Conservation (phyloP, 164 flowering plant species). For the Chimonanthus praecox region DNA sequence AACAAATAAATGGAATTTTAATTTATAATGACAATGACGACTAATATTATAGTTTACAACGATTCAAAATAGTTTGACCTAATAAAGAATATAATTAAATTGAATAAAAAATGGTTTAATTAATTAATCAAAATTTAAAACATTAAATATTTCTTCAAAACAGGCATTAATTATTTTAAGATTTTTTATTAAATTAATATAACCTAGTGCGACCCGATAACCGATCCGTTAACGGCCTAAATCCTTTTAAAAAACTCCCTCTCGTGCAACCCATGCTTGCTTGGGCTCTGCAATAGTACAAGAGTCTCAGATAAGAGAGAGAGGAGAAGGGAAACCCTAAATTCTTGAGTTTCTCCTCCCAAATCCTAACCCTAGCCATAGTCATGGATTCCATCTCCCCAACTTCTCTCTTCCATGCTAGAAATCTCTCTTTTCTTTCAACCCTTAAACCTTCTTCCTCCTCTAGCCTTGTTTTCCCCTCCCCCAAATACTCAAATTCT, state of each 20-base stretch:
- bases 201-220: no score
- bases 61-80: no score
- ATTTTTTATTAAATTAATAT: no score
- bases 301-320: background rate
- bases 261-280: background rate
- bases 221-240: no score
- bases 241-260: background rate
- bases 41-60: no score
- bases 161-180: no score
- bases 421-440: background rate
- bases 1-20: no score
- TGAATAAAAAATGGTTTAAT: no score
- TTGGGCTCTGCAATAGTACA: background rate
- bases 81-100: no score
- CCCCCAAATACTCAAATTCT: slow-evolving; percentile 1
- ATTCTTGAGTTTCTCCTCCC: background rate
- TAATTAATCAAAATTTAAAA: no score
- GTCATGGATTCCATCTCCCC: slow-evolving; percentile 13
- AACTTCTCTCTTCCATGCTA: background rate
- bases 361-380: slow-evolving; percentile 4
- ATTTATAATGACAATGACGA: no score
- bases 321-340: background rate
- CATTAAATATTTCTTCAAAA: no score
- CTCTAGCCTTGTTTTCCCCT: slow-evolving; percentile 2
- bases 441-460: background rate